These are phyloP conservation scores for Cronartium quercuum DNA, from an alignment of 1,284 basidiomycete genomes.

Conservation along the genomic window DNA sequence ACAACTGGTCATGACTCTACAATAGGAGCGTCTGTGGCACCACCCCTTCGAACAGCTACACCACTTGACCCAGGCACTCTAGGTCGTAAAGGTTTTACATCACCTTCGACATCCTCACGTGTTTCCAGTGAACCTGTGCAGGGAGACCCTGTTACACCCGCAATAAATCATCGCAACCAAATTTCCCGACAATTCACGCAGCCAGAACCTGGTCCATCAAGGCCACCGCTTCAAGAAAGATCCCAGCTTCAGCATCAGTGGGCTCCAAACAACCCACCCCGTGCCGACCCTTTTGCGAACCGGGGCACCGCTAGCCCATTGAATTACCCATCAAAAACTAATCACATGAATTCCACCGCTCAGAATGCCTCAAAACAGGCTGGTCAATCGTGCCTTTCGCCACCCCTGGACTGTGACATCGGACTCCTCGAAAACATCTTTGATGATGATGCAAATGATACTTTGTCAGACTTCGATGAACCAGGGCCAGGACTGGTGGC, in stretches of 20 bases:
- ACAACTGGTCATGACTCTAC: background rate
- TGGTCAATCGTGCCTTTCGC: no score
- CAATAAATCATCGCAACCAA: slow-evolving; percentile 1
- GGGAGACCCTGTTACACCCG: background rate
- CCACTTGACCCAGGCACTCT: background rate
- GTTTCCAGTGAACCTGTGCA: slow-evolving; percentile 11
- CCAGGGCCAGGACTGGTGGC: no score
- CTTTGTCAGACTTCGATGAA: no score
- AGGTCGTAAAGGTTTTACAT: background rate
- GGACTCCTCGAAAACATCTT: no score
- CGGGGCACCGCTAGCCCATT: no score
- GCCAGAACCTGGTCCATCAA: background rate
- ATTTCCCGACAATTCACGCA: background rate
- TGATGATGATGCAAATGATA: no score
- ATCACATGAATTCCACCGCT: background rate
- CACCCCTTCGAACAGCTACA: slow-evolving; percentile 1
- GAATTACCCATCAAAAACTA: background rate
- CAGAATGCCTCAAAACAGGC: no score
- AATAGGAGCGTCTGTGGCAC: background rate
- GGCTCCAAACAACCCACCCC: background rate
- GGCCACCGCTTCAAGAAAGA: background rate
- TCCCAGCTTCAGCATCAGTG: no score
- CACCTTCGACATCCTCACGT: slow-evolving; percentile 23
- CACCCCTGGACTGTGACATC: background rate
- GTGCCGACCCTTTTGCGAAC: background rate